phyloP scores from a whole-genome alignment of 345 rosid genomes.

The Corymbia maculata region DNA sequence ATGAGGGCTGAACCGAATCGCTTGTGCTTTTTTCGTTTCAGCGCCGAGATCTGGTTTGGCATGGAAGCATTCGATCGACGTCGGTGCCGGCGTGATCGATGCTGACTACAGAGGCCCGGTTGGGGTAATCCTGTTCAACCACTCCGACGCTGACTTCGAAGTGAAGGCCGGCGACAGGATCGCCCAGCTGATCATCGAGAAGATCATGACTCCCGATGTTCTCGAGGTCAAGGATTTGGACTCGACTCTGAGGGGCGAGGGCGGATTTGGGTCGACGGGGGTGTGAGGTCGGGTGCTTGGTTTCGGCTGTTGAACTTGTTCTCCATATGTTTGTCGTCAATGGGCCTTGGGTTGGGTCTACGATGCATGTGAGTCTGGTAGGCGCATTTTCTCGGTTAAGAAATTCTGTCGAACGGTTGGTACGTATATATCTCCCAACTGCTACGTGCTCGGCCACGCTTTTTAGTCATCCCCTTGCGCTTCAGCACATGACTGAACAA shows the following conservation, averaged over 20 bases:
- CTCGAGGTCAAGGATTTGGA: slow-evolving; percentile 66
- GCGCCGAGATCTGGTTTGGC: slow-evolving; percentile 78
- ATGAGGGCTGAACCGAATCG: not conserved
- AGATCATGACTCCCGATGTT: slow-evolving; percentile 56
- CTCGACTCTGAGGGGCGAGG: slow-evolving; percentile 60
- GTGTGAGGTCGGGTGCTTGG: slow-evolving; percentile 7
- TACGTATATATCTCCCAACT: not conserved
- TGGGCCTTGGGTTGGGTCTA: not conserved
- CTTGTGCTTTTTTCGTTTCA: not conserved
- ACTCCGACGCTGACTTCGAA: slow-evolving; percentile 51
- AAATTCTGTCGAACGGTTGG: not conserved
- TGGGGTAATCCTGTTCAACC: slow-evolving; percentile 65
- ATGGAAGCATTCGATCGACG: slow-evolving; percentile 74
- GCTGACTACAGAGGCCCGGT: slow-evolving; percentile 80
- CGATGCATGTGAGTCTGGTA: not conserved
- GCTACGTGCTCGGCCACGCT: not conserved
- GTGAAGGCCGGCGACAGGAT: slow-evolving; percentile 58
- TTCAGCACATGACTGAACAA: not conserved
- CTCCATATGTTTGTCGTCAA: not conserved
- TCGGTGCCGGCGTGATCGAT: slow-evolving; percentile 76
- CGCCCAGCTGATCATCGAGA: slow-evolving; percentile 70
- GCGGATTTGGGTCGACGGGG: slow-evolving; percentile 87
- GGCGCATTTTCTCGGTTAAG: not conserved
- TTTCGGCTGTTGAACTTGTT: not conserved
- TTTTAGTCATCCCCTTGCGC: not conserved